Conservation (phyloP, 2,329 filamentous ascomycete species). For the Aspergillus hiratsukae region DNA sequence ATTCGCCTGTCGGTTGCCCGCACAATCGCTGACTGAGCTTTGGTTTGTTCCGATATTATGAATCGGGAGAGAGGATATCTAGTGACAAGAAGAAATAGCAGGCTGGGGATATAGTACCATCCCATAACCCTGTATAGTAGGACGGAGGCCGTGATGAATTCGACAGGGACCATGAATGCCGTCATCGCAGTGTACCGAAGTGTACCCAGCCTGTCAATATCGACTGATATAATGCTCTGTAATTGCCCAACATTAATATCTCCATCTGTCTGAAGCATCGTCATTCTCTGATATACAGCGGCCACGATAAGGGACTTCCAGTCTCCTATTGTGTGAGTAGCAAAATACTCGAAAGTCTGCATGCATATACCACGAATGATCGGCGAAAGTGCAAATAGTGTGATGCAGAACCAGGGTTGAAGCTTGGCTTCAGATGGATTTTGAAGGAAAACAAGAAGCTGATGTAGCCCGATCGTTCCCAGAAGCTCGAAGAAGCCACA, state of each 20-base stretch:
- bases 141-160: slow-evolving; percentile 4
- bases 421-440: slow-evolving; percentile 1
- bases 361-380: slow-evolving; percentile 12
- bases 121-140: slow-evolving; percentile 8
- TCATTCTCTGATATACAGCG: slow-evolving; percentile 8
- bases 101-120: slow-evolving; percentile 11
- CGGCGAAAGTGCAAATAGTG: slow-evolving; percentile 5
- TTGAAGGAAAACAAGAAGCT: slow-evolving; percentile 9
- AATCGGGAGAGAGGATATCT: slow-evolving; percentile 9
- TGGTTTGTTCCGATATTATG: slow-evolving; percentile 5
- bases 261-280: not conserved
- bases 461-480: slow-evolving; percentile 6
- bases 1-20: slow-evolving; percentile 7
- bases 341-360: slow-evolving; percentile 12
- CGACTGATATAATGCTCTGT: slow-evolving; percentile 9
- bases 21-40: slow-evolving; percentile 7
- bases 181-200: slow-evolving; percentile 10
- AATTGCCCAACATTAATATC: slow-evolving; percentile 6
- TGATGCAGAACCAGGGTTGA: slow-evolving; percentile 6
- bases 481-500: slow-evolving; percentile 10
- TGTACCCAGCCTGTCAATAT: slow-evolving; percentile 11
- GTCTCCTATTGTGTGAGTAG: slow-evolving; percentile 11
- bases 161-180: slow-evolving; percentile 10
- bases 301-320: slow-evolving; percentile 6
- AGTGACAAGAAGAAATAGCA: slow-evolving; percentile 7